phyloP scores from a whole-genome alignment of 805 yeast species.

The Candida chauliodis region DNA sequence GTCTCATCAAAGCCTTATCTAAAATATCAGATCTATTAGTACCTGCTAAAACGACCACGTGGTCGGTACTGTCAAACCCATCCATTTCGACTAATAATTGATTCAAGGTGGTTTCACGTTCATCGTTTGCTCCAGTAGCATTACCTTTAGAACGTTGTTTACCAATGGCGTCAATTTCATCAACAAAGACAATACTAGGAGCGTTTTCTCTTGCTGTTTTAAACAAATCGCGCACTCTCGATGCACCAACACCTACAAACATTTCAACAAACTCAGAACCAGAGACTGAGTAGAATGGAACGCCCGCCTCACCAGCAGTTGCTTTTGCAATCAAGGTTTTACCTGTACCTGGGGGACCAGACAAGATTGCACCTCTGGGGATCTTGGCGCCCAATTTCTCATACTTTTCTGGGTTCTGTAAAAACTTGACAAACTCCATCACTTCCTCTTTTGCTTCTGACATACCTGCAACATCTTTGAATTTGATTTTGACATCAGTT shows the following conservation, averaged over 20 bases:
- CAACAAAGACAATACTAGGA: constrained; percentile 94
- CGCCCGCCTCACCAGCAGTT: constrained; percentile 99
- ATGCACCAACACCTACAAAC: constrained; percentile 99
- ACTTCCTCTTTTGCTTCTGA: constrained; percentile 96
- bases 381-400: constrained; percentile 94
- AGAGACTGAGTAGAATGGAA: constrained; percentile 91
- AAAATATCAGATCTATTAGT: constrained; percentile 93
- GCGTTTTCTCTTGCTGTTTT: constrained; percentile 90
- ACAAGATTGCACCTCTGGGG: constrained; percentile 95
- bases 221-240: constrained; percentile 94
- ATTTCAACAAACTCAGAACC: constrained; percentile 98
- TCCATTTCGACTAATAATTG: constrained; percentile 98
- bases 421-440: constrained; percentile 94
- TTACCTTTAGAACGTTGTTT: constrained; percentile 78
- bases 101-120: constrained; percentile 92
- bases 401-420: constrained; percentile 85
- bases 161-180: constrained; percentile 99
- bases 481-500: constrained; percentile 81
- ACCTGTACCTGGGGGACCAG: constrained; percentile 99
- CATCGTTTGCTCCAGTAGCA: constrained; percentile 84
- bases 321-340: constrained; percentile 96
- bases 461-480: constrained; percentile 96
- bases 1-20: constrained; percentile 90
- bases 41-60: constrained; percentile 95
- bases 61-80: constrained; percentile 88